A percentile compares a stretch with the other conserved stretches of the same genome.
phyloP scores from a whole-genome alignment of 2,329 filamentous ascomycete species.

The Diaporthe helianthi region DNA sequence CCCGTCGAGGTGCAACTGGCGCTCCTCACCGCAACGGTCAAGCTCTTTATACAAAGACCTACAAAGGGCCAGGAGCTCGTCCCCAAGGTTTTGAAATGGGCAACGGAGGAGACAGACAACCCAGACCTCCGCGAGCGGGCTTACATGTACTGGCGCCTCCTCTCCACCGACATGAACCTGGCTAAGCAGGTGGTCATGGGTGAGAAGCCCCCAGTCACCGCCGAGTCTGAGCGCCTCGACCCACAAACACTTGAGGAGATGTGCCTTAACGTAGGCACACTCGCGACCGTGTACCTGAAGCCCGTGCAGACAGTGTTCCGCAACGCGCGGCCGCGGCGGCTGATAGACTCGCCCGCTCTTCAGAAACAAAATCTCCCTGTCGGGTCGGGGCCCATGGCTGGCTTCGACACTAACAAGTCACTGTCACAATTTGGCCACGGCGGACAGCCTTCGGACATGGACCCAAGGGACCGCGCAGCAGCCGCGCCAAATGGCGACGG shows the following conservation, averaged over 20 bases:
- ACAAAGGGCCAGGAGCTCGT: slow-evolving; percentile 94
- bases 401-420: slow-evolving; percentile 63
- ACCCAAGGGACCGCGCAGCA: slow-evolving; percentile 48
- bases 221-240: slow-evolving; percentile 94
- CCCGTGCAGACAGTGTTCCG: slow-evolving; percentile 97
- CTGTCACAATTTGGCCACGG: slow-evolving; percentile 65
- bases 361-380: slow-evolving; percentile 74
- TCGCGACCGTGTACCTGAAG: slow-evolving; percentile 97
- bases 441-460: slow-evolving; percentile 58
- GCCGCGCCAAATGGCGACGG: slow-evolving; percentile 38
- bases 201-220: slow-evolving; percentile 94
- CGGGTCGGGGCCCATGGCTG: slow-evolving; percentile 46
- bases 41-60: slow-evolving; percentile 95
- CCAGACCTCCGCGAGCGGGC: slow-evolving; percentile 94
- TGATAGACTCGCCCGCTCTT: slow-evolving; percentile 84
- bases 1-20: slow-evolving; percentile 95
- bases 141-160: slow-evolving; percentile 99
- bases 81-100: slow-evolving; percentile 96
- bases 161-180: slow-evolving; percentile 88
- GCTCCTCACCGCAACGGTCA: slow-evolving; percentile 93
- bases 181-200: slow-evolving; percentile 95
- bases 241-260: slow-evolving; percentile 92
- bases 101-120: slow-evolving; percentile 98
- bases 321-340: slow-evolving; percentile 78
- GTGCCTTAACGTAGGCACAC: slow-evolving; percentile 93